These are phyloP conservation scores for Hydnomerulius pinastri DNA, from an alignment of 768 basidiomycete genomes.

Conservation along the genomic window DNA sequence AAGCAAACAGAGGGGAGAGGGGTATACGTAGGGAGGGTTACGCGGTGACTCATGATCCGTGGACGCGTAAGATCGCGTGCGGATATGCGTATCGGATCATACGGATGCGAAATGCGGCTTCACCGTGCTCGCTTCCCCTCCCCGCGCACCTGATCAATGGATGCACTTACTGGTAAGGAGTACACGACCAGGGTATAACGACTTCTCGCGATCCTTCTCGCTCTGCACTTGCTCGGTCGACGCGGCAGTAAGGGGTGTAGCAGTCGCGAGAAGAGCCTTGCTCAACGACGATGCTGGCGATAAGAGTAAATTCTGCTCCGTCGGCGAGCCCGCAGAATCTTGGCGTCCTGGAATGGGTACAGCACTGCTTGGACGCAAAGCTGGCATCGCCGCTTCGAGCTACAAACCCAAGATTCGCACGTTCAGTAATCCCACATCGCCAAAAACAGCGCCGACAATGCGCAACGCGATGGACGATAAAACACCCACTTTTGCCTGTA, in stretches of 20 bases:
- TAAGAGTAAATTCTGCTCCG: constrained; percentile 25
- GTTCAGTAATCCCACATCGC: constrained; percentile 1
- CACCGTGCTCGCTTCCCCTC: constrained; percentile 1
- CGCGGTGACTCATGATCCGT: constrained; percentile 15
- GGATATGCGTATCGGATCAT: not conserved
- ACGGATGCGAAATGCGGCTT: not conserved
- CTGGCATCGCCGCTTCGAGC: constrained; percentile 50
- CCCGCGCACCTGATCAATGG: not conserved
- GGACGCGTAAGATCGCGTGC: constrained; percentile 7
- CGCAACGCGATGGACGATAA: not conserved
- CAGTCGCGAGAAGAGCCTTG: constrained; percentile 28
- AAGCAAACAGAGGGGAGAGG: constrained; percentile 3
- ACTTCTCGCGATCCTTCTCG: constrained; percentile 72
- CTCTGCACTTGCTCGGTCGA: constrained; percentile 17
- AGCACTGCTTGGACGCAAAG: constrained; percentile 25
- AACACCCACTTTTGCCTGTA: constrained; percentile 71
- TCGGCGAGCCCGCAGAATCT: constrained; percentile 19
- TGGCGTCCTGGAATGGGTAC: constrained; percentile 28
- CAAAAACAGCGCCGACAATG: not conserved
- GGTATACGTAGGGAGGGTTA: constrained; percentile 8
- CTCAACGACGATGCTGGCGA: constrained; percentile 29
- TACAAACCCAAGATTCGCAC: constrained; percentile 21
- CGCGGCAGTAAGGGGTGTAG: constrained; percentile 24
- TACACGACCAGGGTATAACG: constrained; percentile 81
- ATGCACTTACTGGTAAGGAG: constrained; percentile 74